These are phyloP conservation scores for Musa troglodytarum DNA, from an alignment of 176 grass and related monocot species.

Conservation along the genomic window DNA sequence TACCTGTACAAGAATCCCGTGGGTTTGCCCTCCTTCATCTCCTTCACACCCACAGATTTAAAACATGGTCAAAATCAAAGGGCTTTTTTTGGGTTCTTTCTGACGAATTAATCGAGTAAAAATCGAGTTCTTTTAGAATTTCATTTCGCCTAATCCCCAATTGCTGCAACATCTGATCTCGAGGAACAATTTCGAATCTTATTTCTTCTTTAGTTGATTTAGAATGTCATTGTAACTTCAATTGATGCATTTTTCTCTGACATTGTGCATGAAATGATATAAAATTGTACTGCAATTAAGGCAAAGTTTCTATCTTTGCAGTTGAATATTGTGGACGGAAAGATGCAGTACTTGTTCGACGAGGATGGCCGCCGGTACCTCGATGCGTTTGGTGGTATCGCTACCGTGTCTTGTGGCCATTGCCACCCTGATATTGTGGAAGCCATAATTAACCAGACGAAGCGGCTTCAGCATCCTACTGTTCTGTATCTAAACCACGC, in stretches of 20 bases:
- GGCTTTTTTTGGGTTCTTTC: too few relatives aligned
- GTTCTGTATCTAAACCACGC: slow-evolving; percentile 77
- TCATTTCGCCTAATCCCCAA: too few relatives aligned
- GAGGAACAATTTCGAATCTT: too few relatives aligned
- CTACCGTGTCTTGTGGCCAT: slow-evolving; percentile 66
- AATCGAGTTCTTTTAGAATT: too few relatives aligned
- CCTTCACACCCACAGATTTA: background rate
- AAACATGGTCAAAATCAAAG: too few relatives aligned
- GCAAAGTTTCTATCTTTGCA: slow-evolving; percentile 9
- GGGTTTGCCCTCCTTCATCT: slow-evolving; percentile 17
- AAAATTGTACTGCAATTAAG: too few relatives aligned
- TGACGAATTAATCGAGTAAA: too few relatives aligned
- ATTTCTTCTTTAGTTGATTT: too few relatives aligned
- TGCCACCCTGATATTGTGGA: slow-evolving; percentile 27
- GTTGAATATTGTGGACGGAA: slow-evolving; percentile 88
- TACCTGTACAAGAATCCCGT: slow-evolving; percentile 70
- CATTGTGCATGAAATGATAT: too few relatives aligned
- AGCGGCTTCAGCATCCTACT: slow-evolving; percentile 71
- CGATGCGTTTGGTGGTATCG: slow-evolving; percentile 79
- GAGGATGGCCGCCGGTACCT: slow-evolving; percentile 71
- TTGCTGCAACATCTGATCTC: too few relatives aligned
- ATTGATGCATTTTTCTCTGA: background rate
- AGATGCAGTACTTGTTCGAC: slow-evolving; percentile 80
- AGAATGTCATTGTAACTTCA: too few relatives aligned
- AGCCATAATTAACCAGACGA: slow-evolving; percentile 60